Percentiles rank a stretch among this genome's conserved stretches.
These are phyloP conservation scores for Thalassiosira profunda DNA, from an alignment of 108 stramenopile species.

Conservation along the genomic window DNA sequence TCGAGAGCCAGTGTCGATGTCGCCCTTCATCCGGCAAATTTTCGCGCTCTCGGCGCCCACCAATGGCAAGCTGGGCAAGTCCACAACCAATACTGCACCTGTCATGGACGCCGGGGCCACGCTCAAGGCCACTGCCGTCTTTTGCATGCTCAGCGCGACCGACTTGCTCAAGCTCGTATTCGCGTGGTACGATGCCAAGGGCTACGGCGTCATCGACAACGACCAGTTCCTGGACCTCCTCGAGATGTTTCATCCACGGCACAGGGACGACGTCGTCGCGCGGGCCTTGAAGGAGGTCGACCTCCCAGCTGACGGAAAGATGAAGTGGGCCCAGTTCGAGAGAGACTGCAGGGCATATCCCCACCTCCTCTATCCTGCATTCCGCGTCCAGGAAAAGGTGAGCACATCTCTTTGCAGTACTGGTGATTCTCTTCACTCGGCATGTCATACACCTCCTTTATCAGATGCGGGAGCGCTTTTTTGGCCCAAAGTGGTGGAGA, in stretches of 20 bases:
- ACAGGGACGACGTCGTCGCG: slow-evolving; percentile 16
- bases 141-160: slow-evolving; percentile 33
- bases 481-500: slow-evolving; percentile 38
- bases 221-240: slow-evolving; percentile 27
- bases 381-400: slow-evolving; percentile 42
- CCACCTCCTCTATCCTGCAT: slow-evolving; percentile 39
- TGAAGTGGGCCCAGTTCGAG: slow-evolving; percentile 24
- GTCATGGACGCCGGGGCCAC: slow-evolving; percentile 40
- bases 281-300: slow-evolving; percentile 27
- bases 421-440: neutral
- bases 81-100: slow-evolving; percentile 2
- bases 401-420: neutral
- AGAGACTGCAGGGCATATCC: slow-evolving; percentile 11
- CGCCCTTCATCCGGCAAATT: slow-evolving; percentile 31
- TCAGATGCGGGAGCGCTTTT: slow-evolving; percentile 31
- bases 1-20: slow-evolving; percentile 27
- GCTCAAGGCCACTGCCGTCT: slow-evolving; percentile 37
- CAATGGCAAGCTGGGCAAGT: neutral
- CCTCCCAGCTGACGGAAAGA: slow-evolving; percentile 23
- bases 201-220: slow-evolving; percentile 33
- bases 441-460: slow-evolving; percentile 1
- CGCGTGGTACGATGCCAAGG: slow-evolving; percentile 33
- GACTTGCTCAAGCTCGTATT: slow-evolving; percentile 38
- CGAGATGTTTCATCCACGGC: slow-evolving; percentile 29
- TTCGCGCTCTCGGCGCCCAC: slow-evolving; percentile 27